A percentile compares a stretch with the other conserved stretches of the same genome.
phyloP scores from a whole-genome alignment of 2,329 filamentous ascomycete species.

The Fusarium drepaniforme region DNA sequence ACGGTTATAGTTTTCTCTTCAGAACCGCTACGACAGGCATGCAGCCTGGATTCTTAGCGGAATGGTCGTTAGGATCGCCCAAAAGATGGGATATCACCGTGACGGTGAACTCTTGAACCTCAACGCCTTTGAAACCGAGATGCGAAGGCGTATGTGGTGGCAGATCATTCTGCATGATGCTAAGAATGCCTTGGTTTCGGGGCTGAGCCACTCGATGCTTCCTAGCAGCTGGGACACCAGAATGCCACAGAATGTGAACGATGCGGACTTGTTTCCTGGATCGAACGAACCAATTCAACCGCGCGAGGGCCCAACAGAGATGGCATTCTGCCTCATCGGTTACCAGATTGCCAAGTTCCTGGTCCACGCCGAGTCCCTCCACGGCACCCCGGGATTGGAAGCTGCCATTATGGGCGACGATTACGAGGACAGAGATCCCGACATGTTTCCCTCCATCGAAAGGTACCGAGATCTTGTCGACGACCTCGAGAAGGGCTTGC shows the following conservation, averaged over 20 bases:
- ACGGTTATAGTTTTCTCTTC: constrained; percentile 61
- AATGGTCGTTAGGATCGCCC: constrained; percentile 71
- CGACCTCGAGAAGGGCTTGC: constrained; percentile 57
- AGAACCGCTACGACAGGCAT: constrained; percentile 70
- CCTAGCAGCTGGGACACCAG: constrained; percentile 69
- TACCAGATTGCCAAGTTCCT: constrained; percentile 65
- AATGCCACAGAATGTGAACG: constrained; percentile 68
- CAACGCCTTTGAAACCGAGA: constrained; percentile 74
- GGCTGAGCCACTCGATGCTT: constrained; percentile 65
- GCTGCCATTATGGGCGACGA: constrained; percentile 61
- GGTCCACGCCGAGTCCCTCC: constrained; percentile 55
- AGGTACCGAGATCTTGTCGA: constrained; percentile 58
- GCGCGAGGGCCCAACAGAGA: constrained; percentile 70
- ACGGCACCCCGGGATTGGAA: constrained; percentile 62
- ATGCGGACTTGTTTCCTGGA: constrained; percentile 67
- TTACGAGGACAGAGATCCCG: constrained; percentile 44
- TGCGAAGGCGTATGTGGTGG: constrained; percentile 77
- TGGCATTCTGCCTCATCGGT: constrained; percentile 67
- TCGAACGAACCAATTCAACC: constrained; percentile 64
- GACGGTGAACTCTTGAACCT: constrained; percentile 69
- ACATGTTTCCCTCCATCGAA: constrained; percentile 48
- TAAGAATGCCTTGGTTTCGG: constrained; percentile 68
- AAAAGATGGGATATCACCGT: constrained; percentile 75
- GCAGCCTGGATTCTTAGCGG: constrained; percentile 72
- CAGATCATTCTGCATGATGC: constrained; percentile 70